Base-by-base conservation (phyloP, 73 alveolate genomes). In the Durusdinium trenchii region DNA sequence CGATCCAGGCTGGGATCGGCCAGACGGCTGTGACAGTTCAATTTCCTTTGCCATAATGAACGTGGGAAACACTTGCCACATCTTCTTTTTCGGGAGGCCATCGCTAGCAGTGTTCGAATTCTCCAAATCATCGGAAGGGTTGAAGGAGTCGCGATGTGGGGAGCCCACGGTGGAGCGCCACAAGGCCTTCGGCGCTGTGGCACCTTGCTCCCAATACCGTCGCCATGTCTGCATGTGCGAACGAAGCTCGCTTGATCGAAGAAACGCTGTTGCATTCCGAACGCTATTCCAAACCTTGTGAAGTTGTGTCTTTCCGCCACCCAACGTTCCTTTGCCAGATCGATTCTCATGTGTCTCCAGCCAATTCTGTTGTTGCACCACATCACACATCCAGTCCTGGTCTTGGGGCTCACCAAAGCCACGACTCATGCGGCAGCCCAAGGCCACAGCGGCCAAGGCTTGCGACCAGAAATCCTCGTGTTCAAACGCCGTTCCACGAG, bases 61-160 rank as follows among this genome's bases (percentile, higher is more conserved):
- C 40, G 98, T 91, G 23, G 98, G 98, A 35, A 91, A 91, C 36
- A 91, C 76, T 89, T 91, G 98, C 87, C 89, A 91, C 45, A 91
- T 45, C 86, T 71, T 64, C 43, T n/a, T n/a, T n/a, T 50, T 81
- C 48, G n/a, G n/a, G n/a, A n/a, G n/a, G n/a, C n/a, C n/a, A n/a
- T n/a, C 86, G 54, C 54, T 47, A 75, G 54, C 86, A 47, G n/a
- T 51, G 86, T 35, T 40, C 86, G 42, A 47, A 40, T 45, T 90
- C 46, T 52, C 86, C 35, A 42, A 86, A 36, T 35, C 86, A 5
- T 90, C 96, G 36, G 83, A 42, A 7, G 96, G 96, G 18, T 90
- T 90, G 86, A 64, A 90, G 76, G 86, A 64, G 28, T 90, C 50
- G 7, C 47, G n/a, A n/a, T 43, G 28, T 81, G 91, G 32, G 18